Conservation (phyloP, 257 asterid genomes). For the Fraxinus americana region DNA sequence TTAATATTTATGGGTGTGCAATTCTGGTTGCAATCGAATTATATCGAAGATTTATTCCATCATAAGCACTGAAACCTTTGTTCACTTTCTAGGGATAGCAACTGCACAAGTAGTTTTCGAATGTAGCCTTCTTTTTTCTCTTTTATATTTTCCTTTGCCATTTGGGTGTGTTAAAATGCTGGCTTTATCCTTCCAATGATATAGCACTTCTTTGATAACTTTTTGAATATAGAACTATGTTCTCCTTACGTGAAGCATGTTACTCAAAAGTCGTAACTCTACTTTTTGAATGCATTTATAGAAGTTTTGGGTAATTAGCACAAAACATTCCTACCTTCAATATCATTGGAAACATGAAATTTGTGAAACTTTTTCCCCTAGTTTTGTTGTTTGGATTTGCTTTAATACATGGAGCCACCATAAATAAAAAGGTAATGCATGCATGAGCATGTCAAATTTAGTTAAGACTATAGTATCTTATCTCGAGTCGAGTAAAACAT, state of each 20-base stretch:
- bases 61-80: no score
- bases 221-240: neutral
- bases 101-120: neutral
- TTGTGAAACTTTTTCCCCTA: constrained; percentile 24
- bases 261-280: no score
- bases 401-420: constrained; percentile 26
- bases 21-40: constrained; percentile 17
- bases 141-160: no score
- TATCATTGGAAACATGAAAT: constrained; percentile 21
- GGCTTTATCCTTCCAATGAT: no score
- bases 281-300: no score
- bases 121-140: no score
- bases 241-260: neutral
- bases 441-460: neutral
- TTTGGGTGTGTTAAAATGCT: neutral
- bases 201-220: neutral
- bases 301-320: no score
- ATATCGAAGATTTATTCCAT: no score
- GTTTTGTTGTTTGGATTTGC: constrained; percentile 31
- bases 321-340: constrained; percentile 2
- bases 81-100: no score
- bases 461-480: neutral
- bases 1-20: constrained; percentile 22
- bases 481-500: neutral
- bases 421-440: constrained; percentile 39